Evolutionary conservation across 1,284 basidiomycete species (phyloP).

Genomic region (Sanghuangporus sanghuang): DNA sequence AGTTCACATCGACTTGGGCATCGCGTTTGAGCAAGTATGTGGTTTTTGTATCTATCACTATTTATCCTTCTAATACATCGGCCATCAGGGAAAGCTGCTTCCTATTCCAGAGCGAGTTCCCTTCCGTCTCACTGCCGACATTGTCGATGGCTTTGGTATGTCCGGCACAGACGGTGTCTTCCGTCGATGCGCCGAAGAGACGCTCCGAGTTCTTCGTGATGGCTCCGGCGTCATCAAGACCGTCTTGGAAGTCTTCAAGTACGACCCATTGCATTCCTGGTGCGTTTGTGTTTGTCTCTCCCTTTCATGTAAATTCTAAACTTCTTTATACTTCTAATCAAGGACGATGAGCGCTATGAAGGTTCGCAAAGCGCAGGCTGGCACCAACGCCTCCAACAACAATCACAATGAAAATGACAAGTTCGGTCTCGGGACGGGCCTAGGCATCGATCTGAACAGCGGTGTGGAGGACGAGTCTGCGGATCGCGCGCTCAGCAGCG

Average conservation of each 20-base stretch:
- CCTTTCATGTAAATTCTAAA: neutral
- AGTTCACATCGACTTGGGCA: conserved; percentile 93
- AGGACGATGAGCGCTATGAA: conserved; percentile 76
- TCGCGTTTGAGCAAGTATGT: conserved; percentile 90
- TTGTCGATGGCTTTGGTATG: conserved; percentile 91
- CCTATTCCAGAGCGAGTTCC: conserved; percentile 87
- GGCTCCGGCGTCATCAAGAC: conserved; percentile 88
- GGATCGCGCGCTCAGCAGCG: conserved; percentile 79
- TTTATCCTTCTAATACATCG: neutral
- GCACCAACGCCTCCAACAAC: conserved; percentile 22
- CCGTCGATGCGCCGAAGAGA: conserved; percentile 92
- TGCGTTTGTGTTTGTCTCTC: conserved; percentile 28
- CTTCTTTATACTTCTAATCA: neutral
- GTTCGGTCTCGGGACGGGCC: conserved; percentile 30
- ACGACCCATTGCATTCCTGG: conserved; percentile 95
- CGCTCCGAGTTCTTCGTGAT: conserved; percentile 83
- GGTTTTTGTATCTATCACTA: neutral
- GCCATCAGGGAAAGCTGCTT: conserved; percentile 71
- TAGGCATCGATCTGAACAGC: conserved; percentile 57
- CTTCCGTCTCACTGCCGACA: conserved; percentile 90
- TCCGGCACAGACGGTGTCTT: conserved; percentile 93
- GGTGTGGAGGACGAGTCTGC: conserved; percentile 79
- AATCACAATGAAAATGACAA: conserved; percentile 23
- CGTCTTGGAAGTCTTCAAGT: conserved; percentile 93
- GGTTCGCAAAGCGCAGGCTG: conserved; percentile 50